Percentiles rank a stretch among this genome's conserved stretches.
Conservation (phyloP, 2,329 filamentous ascomycete species). For the Colletotrichum lini region DNA sequence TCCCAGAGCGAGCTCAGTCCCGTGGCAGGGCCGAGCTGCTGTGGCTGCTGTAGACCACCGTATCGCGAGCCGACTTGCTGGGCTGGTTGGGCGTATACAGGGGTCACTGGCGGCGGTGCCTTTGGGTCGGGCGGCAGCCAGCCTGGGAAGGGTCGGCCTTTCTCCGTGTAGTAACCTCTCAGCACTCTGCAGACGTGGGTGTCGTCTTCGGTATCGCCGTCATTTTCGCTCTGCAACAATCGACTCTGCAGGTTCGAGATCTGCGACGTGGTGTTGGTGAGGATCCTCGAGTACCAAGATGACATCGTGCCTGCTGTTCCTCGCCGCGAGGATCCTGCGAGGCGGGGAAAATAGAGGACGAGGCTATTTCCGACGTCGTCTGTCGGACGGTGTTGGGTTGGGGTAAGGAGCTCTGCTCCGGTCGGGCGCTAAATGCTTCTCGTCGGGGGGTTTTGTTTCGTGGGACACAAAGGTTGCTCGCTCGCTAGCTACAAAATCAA, state of each 20-base stretch:
- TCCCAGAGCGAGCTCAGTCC: conserved; percentile 73
- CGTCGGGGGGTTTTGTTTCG: neutral
- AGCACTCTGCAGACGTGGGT: conserved; percentile 95
- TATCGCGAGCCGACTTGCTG: conserved; percentile 68
- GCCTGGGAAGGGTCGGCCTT: conserved; percentile 82
- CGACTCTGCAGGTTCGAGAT: conserved; percentile 78
- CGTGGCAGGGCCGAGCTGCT: conserved; percentile 48
- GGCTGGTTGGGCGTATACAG: conserved; percentile 64
- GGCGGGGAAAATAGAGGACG: conserved; percentile 1
- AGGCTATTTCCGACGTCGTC: conserved; percentile 12
- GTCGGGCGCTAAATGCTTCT: conserved; percentile 7
- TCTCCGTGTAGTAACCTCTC: conserved; percentile 92
- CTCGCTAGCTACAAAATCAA: conserved; percentile 1
- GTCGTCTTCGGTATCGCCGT: conserved; percentile 87
- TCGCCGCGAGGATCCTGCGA: conserved; percentile 42
- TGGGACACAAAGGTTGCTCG: conserved; percentile 18
- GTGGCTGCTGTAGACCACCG: conserved; percentile 59
- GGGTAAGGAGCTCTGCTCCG: conserved; percentile 35
- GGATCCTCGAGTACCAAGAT: conserved; percentile 84
- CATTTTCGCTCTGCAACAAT: conserved; percentile 75
- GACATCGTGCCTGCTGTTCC: conserved; percentile 67
- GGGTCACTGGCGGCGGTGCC: conserved; percentile 69
- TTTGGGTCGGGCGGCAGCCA: conserved; percentile 96
- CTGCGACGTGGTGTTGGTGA: conserved; percentile 75
- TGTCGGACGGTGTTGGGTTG: conserved; percentile 38